A percentile compares a stretch with the other conserved stretches of the same genome.
Conservation (phyloP, 495 filamentous ascomycete species). For the Achaetomiella virescens region DNA sequence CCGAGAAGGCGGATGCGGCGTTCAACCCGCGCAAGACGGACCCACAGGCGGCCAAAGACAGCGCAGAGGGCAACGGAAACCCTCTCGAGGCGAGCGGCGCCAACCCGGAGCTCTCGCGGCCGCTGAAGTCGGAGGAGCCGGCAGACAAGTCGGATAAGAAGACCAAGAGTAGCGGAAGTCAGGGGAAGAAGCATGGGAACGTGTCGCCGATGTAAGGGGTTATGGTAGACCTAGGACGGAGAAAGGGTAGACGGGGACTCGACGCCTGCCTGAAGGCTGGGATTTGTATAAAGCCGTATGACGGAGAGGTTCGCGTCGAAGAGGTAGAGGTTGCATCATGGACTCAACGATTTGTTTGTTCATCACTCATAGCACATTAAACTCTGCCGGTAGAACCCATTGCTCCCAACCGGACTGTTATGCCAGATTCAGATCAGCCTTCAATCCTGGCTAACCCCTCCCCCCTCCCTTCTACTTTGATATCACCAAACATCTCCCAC, state of each 20-base stretch:
- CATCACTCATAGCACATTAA: neutral
- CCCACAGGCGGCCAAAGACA: conserved; percentile 31
- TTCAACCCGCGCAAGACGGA: conserved; percentile 36
- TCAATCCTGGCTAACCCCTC: neutral
- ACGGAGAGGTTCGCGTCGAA: too few species aligned
- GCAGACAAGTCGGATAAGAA: conserved; percentile 14
- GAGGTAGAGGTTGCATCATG: neutral
- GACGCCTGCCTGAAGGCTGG: neutral
- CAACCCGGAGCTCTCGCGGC: conserved; percentile 28
- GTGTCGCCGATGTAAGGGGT: conserved; percentile 5
- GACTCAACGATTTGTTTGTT: neutral
- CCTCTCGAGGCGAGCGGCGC: conserved; percentile 36
- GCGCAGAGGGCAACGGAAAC: conserved; percentile 29
- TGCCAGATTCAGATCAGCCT: neutral
- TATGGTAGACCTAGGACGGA: neutral
- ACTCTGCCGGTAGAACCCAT: neutral
- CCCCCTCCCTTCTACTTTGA: neutral
- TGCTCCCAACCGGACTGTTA: neutral
- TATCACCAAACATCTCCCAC: neutral
- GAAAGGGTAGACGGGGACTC: neutral
- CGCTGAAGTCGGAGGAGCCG: conserved; percentile 9
- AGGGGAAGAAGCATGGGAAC: conserved; percentile 21
- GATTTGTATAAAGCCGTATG: neutral
- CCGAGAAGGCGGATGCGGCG: conserved; percentile 33
- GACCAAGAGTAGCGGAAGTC: conserved; percentile 18